phyloP scores from a whole-genome alignment of 2,329 filamentous ascomycete genomes.

The Sporothrix globosa region DNA sequence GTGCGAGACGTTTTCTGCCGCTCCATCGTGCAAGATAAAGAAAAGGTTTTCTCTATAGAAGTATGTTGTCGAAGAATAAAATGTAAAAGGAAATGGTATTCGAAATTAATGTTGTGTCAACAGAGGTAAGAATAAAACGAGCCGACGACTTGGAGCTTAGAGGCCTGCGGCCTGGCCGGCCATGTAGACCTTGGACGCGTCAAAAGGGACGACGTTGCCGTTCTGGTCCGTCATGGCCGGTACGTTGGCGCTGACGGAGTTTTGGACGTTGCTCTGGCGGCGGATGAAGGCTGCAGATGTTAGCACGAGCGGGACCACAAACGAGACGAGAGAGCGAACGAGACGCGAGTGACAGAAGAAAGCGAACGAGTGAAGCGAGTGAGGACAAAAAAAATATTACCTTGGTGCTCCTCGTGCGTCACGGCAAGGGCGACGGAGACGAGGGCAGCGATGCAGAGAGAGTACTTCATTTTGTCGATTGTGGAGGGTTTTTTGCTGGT shows the following conservation, averaged over 20 bases:
- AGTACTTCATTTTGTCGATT: slow-evolving; percentile 58
- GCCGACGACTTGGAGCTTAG: slow-evolving; percentile 37
- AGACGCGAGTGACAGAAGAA: background rate
- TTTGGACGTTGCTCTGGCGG: slow-evolving; percentile 36
- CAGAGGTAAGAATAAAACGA: background rate
- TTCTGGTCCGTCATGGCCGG: slow-evolving; percentile 53
- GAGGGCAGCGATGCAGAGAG: slow-evolving; percentile 52
- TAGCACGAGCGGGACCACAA: too few relatives aligned
- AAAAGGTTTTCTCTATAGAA: background rate
- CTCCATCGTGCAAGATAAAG: background rate
- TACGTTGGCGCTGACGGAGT: slow-evolving; percentile 43
- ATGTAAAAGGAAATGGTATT: background rate
- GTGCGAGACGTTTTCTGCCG: background rate
- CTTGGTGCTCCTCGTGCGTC: slow-evolving; percentile 36
- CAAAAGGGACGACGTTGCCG: slow-evolving; percentile 53
- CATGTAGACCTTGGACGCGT: slow-evolving; percentile 50
- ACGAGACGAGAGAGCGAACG: background rate
- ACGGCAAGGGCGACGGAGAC: slow-evolving; percentile 52
- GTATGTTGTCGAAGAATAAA: background rate
- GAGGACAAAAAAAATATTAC: slow-evolving; percentile 33
- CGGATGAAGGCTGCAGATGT: slow-evolving; percentile 26
- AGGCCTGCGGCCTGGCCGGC: slow-evolving; percentile 45
- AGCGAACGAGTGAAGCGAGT: background rate
- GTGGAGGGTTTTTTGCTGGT: slow-evolving; percentile 10
- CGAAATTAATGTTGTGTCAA: slow-evolving; percentile 1